phyloP scores from a whole-genome alignment of 2,329 filamentous ascomycete genomes.

The Pseudogymnoascus sp. region DNA sequence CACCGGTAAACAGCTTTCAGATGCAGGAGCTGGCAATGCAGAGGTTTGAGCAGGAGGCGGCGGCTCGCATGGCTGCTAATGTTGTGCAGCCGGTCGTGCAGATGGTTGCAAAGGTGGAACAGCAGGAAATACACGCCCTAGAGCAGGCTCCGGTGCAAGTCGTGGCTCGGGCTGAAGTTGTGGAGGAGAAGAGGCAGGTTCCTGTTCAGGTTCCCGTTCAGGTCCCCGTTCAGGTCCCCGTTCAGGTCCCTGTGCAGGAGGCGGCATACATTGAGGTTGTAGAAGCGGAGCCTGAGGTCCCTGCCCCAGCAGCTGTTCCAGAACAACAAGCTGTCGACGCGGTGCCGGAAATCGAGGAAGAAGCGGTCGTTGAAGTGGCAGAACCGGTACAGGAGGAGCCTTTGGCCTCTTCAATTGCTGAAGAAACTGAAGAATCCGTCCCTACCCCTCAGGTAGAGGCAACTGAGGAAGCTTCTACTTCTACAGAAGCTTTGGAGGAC shows the following conservation, averaged over 20 bases:
- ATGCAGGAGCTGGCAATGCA: neutral
- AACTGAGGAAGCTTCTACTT: neutral
- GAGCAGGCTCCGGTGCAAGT: neutral
- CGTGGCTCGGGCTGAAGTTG: neutral
- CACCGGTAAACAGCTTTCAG: constrained; percentile 1
- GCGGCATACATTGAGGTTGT: neutral
- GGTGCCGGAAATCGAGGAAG: neutral
- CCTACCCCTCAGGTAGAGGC: neutral
- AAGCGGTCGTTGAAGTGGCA: neutral
- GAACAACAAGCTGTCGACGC: neutral
- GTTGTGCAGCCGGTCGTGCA: neutral
- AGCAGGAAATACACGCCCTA: neutral
- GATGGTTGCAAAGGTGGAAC: neutral
- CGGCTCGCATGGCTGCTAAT: neutral
- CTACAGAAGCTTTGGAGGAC: neutral
- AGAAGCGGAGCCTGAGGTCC: neutral
- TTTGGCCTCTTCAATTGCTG: neutral
- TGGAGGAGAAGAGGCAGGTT: neutral
- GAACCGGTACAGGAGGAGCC: neutral
- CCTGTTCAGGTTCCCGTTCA: neutral
- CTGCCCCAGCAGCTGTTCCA: neutral
- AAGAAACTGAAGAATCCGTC: neutral
- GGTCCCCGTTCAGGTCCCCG: neutral
- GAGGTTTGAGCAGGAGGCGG: neutral
- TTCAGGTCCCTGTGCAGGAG: neutral